Percentiles rank a stretch among this genome's conserved stretches.
Conservation (phyloP, 805 yeast species). For the Dipodascus albidus region DNA sequence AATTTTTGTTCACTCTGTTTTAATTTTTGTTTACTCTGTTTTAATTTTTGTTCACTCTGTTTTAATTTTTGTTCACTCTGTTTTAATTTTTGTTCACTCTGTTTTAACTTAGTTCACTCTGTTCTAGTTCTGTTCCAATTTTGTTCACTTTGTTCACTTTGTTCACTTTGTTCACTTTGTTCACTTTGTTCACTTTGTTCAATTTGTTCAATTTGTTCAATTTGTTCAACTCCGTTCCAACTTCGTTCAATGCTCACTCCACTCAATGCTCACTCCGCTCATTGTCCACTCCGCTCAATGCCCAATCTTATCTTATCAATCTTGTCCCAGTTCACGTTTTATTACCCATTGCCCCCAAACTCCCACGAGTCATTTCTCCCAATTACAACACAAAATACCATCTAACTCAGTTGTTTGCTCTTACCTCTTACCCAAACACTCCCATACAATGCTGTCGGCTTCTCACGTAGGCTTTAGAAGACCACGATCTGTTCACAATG, state of each 20-base stretch:
- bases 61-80: no score
- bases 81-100: neutral
- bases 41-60: neutral
- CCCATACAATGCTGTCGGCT: constrained; percentile 6
- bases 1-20: neutral
- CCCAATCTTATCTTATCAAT: no score
- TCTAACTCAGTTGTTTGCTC: neutral
- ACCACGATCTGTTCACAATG: constrained; percentile 7
- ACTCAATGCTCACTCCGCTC: no score
- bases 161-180: neutral
- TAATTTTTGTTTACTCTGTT: neutral
- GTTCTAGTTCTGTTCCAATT: no score
- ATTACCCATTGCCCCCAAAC: no score
- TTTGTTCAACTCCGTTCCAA: neutral
- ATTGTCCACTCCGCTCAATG: no score
- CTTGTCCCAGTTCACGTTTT: no score
- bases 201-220: neutral
- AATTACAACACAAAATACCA: no score
- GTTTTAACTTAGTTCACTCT: neutral
- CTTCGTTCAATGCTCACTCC: no score
- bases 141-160: no score
- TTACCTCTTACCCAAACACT: neutral
- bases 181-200: neutral
- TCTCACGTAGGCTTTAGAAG: constrained; percentile 7
- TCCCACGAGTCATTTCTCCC: no score